Evolutionary conservation across 257 asterid species (phyloP).

Genomic region (Penstemon eatonii): DNA sequence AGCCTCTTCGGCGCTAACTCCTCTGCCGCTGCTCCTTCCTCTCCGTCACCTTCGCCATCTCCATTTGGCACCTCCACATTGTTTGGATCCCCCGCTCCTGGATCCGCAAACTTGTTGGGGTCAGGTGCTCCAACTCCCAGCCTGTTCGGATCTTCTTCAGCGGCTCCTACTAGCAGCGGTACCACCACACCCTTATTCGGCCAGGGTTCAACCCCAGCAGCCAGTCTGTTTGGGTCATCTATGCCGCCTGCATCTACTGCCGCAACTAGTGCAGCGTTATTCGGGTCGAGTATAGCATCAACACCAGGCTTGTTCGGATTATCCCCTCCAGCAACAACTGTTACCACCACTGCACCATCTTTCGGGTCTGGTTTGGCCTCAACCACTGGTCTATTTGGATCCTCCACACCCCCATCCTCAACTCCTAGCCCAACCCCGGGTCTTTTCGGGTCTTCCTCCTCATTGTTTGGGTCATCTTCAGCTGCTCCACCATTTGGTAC

Average conservation of each 20-base stretch:
- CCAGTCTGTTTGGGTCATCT: slow-evolving; percentile 34
- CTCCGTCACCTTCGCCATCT: slow-evolving; percentile 41
- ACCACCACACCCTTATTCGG: slow-evolving; percentile 42
- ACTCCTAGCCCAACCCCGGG: slow-evolving; percentile 38
- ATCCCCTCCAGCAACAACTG: slow-evolving; percentile 25
- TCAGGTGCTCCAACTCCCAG: slow-evolving; percentile 43
- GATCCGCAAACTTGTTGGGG: slow-evolving; percentile 39
- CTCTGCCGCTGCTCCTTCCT: slow-evolving; percentile 22
- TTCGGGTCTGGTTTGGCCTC: slow-evolving; percentile 34
- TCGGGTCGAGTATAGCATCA: slow-evolving; percentile 16
- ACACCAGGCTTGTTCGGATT: slow-evolving; percentile 29
- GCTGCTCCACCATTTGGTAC: background rate
- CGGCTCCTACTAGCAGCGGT: slow-evolving; percentile 34
- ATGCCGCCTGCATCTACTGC: slow-evolving; percentile 15
- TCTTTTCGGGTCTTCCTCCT: slow-evolving; percentile 29
- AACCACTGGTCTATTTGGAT: slow-evolving; percentile 35
- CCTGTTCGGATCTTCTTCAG: slow-evolving; percentile 41
- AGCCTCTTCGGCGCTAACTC: slow-evolving; percentile 31
- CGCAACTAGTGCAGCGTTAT: slow-evolving; percentile 24
- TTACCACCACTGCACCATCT: slow-evolving; percentile 21
- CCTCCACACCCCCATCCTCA: slow-evolving; percentile 32
- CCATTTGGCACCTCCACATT: slow-evolving; percentile 35
- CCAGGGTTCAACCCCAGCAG: slow-evolving; percentile 23
- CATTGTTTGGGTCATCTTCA: slow-evolving; percentile 16
- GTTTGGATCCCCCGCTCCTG: slow-evolving; percentile 50